Evolutionary conservation across 2,329 filamentous ascomycete species (phyloP).

Genomic region (Ophiostoma novo-ulmi): DNA sequence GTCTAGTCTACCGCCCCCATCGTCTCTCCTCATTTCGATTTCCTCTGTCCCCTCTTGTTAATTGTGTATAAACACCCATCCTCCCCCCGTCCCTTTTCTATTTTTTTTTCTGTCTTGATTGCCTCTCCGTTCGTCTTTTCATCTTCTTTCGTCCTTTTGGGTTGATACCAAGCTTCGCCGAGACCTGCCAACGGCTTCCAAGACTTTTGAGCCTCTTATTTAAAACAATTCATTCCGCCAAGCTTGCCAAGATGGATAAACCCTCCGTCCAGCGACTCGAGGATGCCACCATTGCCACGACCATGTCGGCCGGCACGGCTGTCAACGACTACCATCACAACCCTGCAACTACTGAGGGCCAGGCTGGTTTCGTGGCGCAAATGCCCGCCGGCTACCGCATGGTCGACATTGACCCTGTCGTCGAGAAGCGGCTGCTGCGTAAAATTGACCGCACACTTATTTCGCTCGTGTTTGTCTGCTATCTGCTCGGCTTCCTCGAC

Average conservation of each 20-base stretch:
- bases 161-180: conserved; percentile 8
- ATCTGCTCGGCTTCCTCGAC: conserved; percentile 30
- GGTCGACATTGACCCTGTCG: conserved; percentile 31
- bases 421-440: conserved; percentile 35
- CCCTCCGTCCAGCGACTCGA: conserved; percentile 16
- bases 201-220: neutral
- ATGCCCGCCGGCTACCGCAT: neutral
- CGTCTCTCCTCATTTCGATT: neutral
- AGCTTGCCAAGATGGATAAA: conserved; percentile 22
- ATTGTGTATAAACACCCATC: neutral
- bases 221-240: neutral
- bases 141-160: neutral
- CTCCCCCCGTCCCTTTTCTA: neutral
- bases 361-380: neutral
- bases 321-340: neutral
- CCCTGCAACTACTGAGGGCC: neutral
- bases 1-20: neutral
- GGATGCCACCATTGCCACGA: neutral
- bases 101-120: neutral
- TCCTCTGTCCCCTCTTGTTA: neutral
- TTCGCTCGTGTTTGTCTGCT: conserved; percentile 34
- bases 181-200: conserved; percentile 13
- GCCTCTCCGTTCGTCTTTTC: neutral
- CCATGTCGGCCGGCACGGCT: conserved; percentile 2
- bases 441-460: conserved; percentile 36